Percentiles rank a stretch among this genome's conserved stretches.
phyloP scores from a whole-genome alignment of 139 green algal species.

The Marvania coccoides region DNA sequence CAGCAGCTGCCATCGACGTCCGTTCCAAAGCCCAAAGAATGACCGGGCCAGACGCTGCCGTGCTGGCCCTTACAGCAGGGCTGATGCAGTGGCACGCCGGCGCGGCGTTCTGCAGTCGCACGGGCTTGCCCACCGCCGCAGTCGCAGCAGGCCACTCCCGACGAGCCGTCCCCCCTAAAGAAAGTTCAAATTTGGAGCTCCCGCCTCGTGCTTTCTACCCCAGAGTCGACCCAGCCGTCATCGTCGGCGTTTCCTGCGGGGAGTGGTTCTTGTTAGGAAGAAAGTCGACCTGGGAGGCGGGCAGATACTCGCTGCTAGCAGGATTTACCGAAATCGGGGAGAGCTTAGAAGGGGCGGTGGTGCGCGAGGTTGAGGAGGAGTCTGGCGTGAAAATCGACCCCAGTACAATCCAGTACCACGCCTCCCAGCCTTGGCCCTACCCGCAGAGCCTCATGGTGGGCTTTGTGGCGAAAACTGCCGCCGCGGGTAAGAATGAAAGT shows the following conservation, averaged over 20 bases:
- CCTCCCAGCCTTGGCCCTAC: slow-evolving; percentile 84
- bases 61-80: slow-evolving; percentile 40
- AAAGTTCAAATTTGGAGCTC: neutral
- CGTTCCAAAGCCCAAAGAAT: slow-evolving; percentile 34
- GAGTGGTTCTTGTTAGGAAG: slow-evolving; percentile 66
- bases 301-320: slow-evolving; percentile 39
- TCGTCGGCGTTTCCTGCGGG: slow-evolving; percentile 49
- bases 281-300: slow-evolving; percentile 52
- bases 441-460: slow-evolving; percentile 77
- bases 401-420: slow-evolving; percentile 47
- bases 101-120: slow-evolving; percentile 23
- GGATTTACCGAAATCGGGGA: slow-evolving; percentile 79
- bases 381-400: slow-evolving; percentile 28
- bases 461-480: slow-evolving; percentile 35
- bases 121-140: slow-evolving; percentile 8
- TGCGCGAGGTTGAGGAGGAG: slow-evolving; percentile 71
- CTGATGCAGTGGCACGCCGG: slow-evolving; percentile 37
- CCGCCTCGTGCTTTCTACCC: slow-evolving; percentile 39
- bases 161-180: neutral
- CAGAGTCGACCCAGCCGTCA: slow-evolving; percentile 69
- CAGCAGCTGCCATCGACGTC: slow-evolving; percentile 22
- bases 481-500: neutral
- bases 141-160: slow-evolving; percentile 5
- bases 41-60: slow-evolving; percentile 32
- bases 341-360: slow-evolving; percentile 69